phyloP scores from a whole-genome alignment of 106 monocot genomes.

The Dioscorea alata region DNA sequence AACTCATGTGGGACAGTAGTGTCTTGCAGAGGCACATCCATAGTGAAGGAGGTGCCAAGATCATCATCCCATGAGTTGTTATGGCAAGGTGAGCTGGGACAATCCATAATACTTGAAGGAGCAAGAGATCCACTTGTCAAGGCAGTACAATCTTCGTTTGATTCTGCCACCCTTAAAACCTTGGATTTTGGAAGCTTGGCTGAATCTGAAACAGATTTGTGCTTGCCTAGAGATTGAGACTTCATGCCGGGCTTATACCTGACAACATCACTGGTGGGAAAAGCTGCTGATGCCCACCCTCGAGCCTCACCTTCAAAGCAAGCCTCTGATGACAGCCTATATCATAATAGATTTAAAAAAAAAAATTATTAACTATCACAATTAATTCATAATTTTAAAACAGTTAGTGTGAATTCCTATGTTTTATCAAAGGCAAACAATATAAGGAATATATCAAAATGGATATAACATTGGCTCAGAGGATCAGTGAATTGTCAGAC shows the following conservation, averaged over 20 bases:
- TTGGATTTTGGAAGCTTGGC: conserved; percentile 53
- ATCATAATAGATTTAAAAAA: not conserved
- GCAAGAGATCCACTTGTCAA: not conserved
- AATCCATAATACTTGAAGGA: conserved; percentile 3
- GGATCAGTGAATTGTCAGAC: too few relatives aligned
- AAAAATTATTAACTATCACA: too few relatives aligned
- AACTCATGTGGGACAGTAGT: conserved; percentile 23
- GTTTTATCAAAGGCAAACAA: too few relatives aligned
- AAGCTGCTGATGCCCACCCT: conserved; percentile 62
- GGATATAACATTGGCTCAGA: too few relatives aligned
- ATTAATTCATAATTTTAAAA: too few relatives aligned
- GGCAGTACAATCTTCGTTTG: conserved; percentile 10
- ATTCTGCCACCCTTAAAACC: conserved; percentile 27
- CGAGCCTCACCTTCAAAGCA: conserved; percentile 57
- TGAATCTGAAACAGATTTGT: conserved; percentile 37
- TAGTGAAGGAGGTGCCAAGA: conserved; percentile 1
- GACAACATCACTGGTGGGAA: conserved; percentile 23
- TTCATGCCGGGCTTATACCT: conserved; percentile 29
- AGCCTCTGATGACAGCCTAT: conserved; percentile 51
- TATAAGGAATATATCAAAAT: too few relatives aligned
- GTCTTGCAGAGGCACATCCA: conserved; percentile 6
- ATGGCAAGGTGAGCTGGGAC: not conserved
- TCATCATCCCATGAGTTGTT: conserved; percentile 4
- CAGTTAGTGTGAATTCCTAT: too few relatives aligned
- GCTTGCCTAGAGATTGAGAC: conserved; percentile 46